Conservation (phyloP, 139 green algal species). For the Chlorella vulgaris region DNA sequence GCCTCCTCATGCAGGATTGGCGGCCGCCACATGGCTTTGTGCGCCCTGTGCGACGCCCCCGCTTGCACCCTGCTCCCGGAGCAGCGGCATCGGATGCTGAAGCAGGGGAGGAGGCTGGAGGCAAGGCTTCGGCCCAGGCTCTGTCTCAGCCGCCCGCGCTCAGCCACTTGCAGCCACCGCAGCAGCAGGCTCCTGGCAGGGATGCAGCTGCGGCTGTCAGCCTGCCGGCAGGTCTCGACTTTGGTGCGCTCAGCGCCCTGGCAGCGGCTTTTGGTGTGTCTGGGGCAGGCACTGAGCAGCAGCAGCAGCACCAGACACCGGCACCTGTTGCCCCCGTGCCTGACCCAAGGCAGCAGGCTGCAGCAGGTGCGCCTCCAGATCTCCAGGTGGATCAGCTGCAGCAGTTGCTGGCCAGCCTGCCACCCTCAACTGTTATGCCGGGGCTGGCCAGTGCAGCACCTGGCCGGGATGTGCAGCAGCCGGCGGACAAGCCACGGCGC, state of each 20-base stretch:
- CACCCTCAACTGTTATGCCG: background rate
- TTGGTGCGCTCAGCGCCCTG: constrained; percentile 26
- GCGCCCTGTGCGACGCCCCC: background rate
- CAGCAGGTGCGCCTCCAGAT: background rate
- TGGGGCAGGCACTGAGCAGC: background rate
- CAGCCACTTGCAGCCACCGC: background rate
- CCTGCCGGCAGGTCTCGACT: constrained; percentile 33
- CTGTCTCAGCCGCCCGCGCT: background rate
- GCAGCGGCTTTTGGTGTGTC: constrained; percentile 30
- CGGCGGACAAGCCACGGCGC: background rate
- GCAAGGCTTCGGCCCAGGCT: background rate
- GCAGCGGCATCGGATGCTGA: background rate
- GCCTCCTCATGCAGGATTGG: constrained; percentile 8
- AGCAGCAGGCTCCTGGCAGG: background rate
- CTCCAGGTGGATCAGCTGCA: constrained; percentile 12
- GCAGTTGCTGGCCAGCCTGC: constrained; percentile 31
- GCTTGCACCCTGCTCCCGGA: background rate
- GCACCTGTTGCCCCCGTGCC: background rate
- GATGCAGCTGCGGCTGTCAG: background rate
- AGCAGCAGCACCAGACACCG: background rate
- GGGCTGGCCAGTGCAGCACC: background rate
- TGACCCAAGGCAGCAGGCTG: no score
- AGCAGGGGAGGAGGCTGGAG: background rate
- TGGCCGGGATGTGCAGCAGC: background rate
- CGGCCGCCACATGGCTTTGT: background rate